Base-by-base conservation (phyloP, 495 filamentous ascomycete genomes). In the Tuber borchii region DNA sequence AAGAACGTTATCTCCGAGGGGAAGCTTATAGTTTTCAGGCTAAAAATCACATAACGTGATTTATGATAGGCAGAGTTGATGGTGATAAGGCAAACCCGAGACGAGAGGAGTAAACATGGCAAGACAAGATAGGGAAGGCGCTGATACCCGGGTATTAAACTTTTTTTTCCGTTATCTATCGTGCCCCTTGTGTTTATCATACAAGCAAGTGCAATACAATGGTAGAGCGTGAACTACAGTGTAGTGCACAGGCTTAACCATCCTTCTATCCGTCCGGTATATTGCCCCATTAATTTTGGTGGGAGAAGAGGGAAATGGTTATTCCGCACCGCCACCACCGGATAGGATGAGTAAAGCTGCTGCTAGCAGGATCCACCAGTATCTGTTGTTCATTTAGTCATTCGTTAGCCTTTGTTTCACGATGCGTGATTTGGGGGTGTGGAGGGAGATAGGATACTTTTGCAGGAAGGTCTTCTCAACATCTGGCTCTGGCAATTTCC, bases 401-500 rank as follows among this genome's bases (percentile, higher is more conserved):
- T 16, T 31, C 14, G 14, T 65, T 65, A 34, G 56, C 5, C 1
- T 31, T 65, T 6, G 14, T 65, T 46, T 31, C 31, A 12, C 19
- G 20, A 79, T 83, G 77, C 83, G 80, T 72, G 78, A 73, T 69
- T 74, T 45, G 12, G 51, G 61, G 44, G 73, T 71, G 77, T 26
- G 65, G 77, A 61, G 17, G 26, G n/a, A 40, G 20, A 65, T 39
- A 69, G 87, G 87, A 81, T 85, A 92, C 90, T 91, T 92, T 83
- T 93, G 91, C 69, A 93, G 83, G 77, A 92, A 88, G 0, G 86
- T 86, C 87, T 92, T 92, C 87, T 92, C 89, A 37, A 80, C 74
- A 78, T 85, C 85, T 74, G 84, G 80, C 82, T 84, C 86, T 70
- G 84, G 86, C 69, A 87, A 83, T 83, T 86, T 90, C 16, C 91